Percentiles rank a stretch among this genome's conserved stretches.
These are phyloP conservation scores for Fusarium sp. DNA, from an alignment of 2,329 filamentous ascomycete species.

Conservation along the genomic window DNA sequence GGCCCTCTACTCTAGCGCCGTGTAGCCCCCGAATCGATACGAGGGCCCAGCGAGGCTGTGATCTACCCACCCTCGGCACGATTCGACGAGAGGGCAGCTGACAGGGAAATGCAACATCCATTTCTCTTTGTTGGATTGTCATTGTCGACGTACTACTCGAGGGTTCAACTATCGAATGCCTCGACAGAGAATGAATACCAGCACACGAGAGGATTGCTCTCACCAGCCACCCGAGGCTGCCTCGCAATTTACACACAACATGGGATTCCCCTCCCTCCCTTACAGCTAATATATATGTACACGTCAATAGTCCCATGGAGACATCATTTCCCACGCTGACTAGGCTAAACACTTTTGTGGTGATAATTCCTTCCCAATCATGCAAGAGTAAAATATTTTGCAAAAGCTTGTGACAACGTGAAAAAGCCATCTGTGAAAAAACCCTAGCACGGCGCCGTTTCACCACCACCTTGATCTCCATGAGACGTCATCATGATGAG, in stretches of 20 bases:
- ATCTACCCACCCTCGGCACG: constrained; percentile 19
- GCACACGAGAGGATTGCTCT: background rate
- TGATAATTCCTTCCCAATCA: background rate
- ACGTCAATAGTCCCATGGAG: constrained; percentile 13
- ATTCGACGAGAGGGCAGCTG: constrained; percentile 25
- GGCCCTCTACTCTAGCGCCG: background rate
- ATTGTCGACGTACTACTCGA: background rate
- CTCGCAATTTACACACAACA: constrained; percentile 10
- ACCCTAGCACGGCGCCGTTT: background rate
- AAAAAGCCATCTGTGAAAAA: background rate
- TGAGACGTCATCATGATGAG: constrained; percentile 33
- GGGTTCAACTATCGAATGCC: background rate
- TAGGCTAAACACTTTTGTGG: background rate
- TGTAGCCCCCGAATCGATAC: constrained; percentile 27
- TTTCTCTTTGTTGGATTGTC: background rate
- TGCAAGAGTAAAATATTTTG: background rate
- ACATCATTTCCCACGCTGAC: constrained; percentile 29
- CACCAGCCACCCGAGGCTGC: background rate
- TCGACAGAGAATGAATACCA: background rate
- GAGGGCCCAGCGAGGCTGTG: constrained; percentile 31
- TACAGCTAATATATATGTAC: constrained; percentile 14
- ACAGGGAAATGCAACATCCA: background rate
- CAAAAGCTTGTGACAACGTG: background rate
- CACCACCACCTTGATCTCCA: background rate
- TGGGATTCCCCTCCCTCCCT: constrained; percentile 30